Percentiles rank a stretch among this genome's conserved stretches.
These are phyloP conservation scores for Metschnikowia kofuensis DNA, from an alignment of 805 yeast species.

Conservation along the genomic window DNA sequence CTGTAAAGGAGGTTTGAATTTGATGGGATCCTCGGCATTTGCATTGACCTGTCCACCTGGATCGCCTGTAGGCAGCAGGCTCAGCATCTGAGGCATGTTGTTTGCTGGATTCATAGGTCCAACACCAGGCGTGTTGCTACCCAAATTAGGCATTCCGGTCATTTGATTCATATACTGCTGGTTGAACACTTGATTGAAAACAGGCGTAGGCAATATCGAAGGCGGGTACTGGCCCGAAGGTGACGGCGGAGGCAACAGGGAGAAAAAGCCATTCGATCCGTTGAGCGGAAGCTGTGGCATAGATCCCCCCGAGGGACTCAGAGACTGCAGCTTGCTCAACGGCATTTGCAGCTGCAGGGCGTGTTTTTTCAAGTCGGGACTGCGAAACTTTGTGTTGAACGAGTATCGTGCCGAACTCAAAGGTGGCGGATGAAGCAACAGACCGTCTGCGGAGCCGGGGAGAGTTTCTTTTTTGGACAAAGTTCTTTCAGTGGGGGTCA, in stretches of 20 bases:
- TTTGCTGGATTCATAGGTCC: background rate
- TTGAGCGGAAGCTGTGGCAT: constrained; percentile 36
- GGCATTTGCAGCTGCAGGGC: constrained; percentile 31
- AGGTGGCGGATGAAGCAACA: constrained; percentile 8
- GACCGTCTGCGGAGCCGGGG: constrained; percentile 3
- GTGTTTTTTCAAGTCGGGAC: constrained; percentile 15
- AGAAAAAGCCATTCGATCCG: constrained; percentile 17
- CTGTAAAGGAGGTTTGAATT: constrained; percentile 17
- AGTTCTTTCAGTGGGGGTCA: constrained; percentile 41
- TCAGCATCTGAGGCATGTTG: constrained; percentile 1
- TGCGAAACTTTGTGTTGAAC: constrained; percentile 16
- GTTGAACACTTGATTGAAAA: constrained; percentile 33
- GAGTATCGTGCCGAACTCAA: constrained; percentile 10
- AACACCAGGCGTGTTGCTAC: background rate
- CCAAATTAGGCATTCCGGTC: constrained; percentile 2
- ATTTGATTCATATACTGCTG: constrained; percentile 19
- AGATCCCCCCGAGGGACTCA: constrained; percentile 38
- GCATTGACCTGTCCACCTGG: constrained; percentile 1
- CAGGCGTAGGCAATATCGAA: constrained; percentile 28
- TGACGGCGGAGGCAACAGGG: constrained; percentile 31
- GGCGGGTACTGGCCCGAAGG: constrained; percentile 21
- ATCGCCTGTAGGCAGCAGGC: constrained; percentile 3
- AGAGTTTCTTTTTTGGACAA: constrained; percentile 7
- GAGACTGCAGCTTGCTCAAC: constrained; percentile 37
- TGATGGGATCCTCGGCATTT: constrained; percentile 9